phyloP scores from a whole-genome alignment of 345 rosid species.

The Euphorbia pulcherrima region DNA sequence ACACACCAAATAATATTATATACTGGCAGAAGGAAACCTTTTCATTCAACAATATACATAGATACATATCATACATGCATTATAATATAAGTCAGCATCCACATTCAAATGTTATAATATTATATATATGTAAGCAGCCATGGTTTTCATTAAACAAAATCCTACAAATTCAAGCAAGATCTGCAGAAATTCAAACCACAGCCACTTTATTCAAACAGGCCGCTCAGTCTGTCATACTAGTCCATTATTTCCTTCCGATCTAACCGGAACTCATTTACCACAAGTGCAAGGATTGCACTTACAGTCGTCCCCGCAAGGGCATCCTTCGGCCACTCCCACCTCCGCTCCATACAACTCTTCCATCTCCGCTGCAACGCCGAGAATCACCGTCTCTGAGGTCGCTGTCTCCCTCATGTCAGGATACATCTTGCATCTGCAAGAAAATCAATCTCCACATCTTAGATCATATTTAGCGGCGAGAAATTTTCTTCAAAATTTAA shows the following conservation, averaged over 20 bases:
- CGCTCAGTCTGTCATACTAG: background rate
- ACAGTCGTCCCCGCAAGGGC: conserved; percentile 82
- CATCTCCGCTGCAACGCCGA: conserved; percentile 52
- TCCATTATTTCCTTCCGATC: background rate
- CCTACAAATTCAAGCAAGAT: background rate
- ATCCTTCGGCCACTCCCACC: conserved; percentile 50
- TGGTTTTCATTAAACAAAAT: background rate
- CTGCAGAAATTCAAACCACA: background rate
- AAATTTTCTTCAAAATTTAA: no score
- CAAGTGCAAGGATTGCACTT: conserved; percentile 84
- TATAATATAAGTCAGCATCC: background rate
- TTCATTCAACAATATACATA: background rate
- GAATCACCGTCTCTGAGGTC: conserved; percentile 46
- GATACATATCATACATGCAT: background rate
- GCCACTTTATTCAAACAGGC: background rate
- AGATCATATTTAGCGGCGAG: background rate
- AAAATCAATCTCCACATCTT: background rate
- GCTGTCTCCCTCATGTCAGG: conserved; percentile 62
- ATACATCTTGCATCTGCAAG: conserved; percentile 73
- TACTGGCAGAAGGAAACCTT: no score
- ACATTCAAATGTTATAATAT: background rate
- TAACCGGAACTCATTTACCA: conserved; percentile 43
- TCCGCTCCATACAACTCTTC: conserved; percentile 44
- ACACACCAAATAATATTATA: no score
- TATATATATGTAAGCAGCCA: background rate